Percentiles rank a stretch among this genome's conserved stretches.
Conservation (phyloP, 176 grass and related monocot genomes). For the Hordeum vulgare region MorexV3_pseudomolecules_assembly NC_058524.1:598958980-598959479, state of each 20-base stretch:
- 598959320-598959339: slow-evolving; percentile 69
- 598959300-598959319: slow-evolving; percentile 85
- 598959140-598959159: neutral
- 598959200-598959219: slow-evolving; percentile 80
- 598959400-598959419: neutral
- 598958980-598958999: neutral
- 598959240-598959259: slow-evolving; percentile 66
- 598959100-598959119: neutral
- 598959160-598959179: neutral
- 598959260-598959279: slow-evolving; percentile 93
- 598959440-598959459: neutral
- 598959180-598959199: neutral
- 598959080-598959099: neutral
- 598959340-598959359: slow-evolving; percentile 63
- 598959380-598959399: neutral
- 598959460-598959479: neutral
- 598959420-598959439: neutral
- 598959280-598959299: slow-evolving; percentile 80
- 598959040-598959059: neutral
- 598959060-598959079: neutral
- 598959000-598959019: neutral
- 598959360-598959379: slow-evolving; percentile 25
- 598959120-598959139: neutral
- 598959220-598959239: slow-evolving; percentile 81
- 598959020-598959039: neutral